phyloP scores from a whole-genome alignment of 2,329 filamentous ascomycete species.

The Neopestalotiopsis sp. region DNA sequence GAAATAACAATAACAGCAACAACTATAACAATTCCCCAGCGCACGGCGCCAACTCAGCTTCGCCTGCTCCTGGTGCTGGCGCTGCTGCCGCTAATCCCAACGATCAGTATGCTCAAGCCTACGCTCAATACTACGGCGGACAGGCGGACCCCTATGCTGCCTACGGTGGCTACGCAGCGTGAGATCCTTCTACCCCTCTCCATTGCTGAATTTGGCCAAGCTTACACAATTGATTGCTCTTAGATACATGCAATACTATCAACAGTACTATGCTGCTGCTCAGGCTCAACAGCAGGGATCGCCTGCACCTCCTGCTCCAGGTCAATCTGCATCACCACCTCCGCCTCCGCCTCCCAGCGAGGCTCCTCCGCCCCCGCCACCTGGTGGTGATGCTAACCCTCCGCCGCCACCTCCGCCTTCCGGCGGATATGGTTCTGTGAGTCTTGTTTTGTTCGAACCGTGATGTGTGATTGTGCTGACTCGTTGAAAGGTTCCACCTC shows the following conservation, averaged over 20 bases:
- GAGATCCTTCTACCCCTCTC: conserved; percentile 33
- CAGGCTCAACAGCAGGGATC: conserved; percentile 54
- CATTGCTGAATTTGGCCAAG: conserved; percentile 19
- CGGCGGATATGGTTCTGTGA: conserved; percentile 69
- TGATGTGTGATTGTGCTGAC: conserved; percentile 23
- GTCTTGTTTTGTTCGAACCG: conserved; percentile 32
- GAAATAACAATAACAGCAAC: conserved; percentile 38
- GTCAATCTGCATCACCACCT: conserved; percentile 55
- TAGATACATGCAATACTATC: conserved; percentile 73
- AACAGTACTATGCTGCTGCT: conserved; percentile 68
- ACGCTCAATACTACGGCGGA: conserved; percentile 79
- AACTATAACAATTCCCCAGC: conserved; percentile 45
- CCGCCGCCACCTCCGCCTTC: conserved; percentile 59
- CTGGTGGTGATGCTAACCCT: conserved; percentile 54
- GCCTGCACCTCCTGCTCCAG: conserved; percentile 48
- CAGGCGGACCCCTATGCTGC: conserved; percentile 81
- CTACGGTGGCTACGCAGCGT: conserved; percentile 87
- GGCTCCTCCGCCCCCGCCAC: conserved; percentile 68
- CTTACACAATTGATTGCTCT: not conserved
- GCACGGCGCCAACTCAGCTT: conserved; percentile 41
- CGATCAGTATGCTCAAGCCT: conserved; percentile 75
- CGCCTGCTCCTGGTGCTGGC: conserved; percentile 44
- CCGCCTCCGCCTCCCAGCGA: conserved; percentile 63
- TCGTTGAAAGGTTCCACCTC: conserved; percentile 54
- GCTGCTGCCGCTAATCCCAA: conserved; percentile 49